Evolutionary conservation across 177 flowering plant species (phyloP).

Genomic region (Vitis hybrid): DNA sequence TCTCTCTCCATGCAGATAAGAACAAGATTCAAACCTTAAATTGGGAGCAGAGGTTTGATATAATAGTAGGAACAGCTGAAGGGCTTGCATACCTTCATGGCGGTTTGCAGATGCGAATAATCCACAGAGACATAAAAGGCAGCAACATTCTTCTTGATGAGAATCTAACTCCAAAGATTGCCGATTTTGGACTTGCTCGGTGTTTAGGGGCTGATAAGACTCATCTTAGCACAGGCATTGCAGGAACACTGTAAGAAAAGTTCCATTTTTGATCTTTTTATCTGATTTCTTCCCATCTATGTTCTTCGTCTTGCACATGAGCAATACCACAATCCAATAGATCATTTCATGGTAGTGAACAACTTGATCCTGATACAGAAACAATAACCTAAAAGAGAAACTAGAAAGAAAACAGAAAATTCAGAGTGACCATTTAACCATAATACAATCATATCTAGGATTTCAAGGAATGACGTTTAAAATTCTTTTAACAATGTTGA

Average conservation of each 20-base stretch:
- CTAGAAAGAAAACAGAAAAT: neutral
- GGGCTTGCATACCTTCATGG: slow-evolving; percentile 47
- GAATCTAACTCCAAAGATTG: slow-evolving; percentile 38
- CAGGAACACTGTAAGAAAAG: slow-evolving; percentile 51
- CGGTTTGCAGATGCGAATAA: slow-evolving; percentile 31
- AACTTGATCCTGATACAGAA: no score
- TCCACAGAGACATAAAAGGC: slow-evolving; percentile 52
- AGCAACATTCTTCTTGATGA: slow-evolving; percentile 49
- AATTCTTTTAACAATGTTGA: no score
- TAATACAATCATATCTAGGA: no score
- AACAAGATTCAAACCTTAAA: slow-evolving; percentile 22
- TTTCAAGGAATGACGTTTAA: no score
- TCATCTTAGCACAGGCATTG: slow-evolving; percentile 52
- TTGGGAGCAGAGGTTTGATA: slow-evolving; percentile 39
- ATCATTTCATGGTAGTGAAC: no score
- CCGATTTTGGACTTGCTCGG: slow-evolving; percentile 49
- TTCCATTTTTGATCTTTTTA: neutral
- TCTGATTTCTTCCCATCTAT: neutral
- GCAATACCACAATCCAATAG: neutral
- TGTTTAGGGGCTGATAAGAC: slow-evolving; percentile 34
- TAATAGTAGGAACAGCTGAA: slow-evolving; percentile 43
- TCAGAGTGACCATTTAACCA: no score
- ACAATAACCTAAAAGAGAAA: no score
- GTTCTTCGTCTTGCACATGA: neutral
- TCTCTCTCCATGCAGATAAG: slow-evolving; percentile 27